Evolutionary conservation across 192 early-diverging fungal species (phyloP).

Genomic region (Globomyces pollinis-pini): DNA sequence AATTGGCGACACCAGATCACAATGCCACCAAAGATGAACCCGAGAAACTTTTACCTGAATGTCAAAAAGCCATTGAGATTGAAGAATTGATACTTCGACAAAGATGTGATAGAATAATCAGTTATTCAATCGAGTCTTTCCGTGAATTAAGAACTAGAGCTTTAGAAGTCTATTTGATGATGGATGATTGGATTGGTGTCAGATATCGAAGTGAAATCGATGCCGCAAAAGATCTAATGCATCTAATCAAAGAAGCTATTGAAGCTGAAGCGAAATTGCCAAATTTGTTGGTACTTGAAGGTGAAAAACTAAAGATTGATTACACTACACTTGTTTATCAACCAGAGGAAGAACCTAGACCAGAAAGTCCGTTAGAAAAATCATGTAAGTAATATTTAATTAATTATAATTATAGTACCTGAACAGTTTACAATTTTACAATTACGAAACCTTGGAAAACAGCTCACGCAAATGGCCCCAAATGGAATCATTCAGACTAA

Average conservation of each 20-base stretch:
- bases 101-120: conserved; percentile 34
- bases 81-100: conserved; percentile 40
- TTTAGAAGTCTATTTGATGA: conserved; percentile 40
- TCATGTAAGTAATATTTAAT: conserved; percentile 17
- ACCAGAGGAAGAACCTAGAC: conserved; percentile 47
- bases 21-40: conserved; percentile 23
- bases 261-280: conserved; percentile 44
- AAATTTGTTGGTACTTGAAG: conserved; percentile 41
- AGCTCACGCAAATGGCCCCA: conserved; percentile 31
- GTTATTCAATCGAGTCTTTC: conserved; percentile 22
- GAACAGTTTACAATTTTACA: conserved; percentile 41
- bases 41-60: conserved; percentile 34
- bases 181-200: conserved; percentile 48
- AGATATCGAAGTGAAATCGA: conserved; percentile 52
- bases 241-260: conserved; percentile 51
- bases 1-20: conserved; percentile 23
- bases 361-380: conserved; percentile 47
- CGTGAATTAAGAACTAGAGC: conserved; percentile 44
- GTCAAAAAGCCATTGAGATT: conserved; percentile 33
- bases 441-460: conserved; percentile 29
- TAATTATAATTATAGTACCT: conserved; percentile 32
- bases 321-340: conserved; percentile 39
- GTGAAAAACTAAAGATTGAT: conserved; percentile 49
- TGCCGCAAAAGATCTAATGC: conserved; percentile 40
- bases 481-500: conserved; percentile 27